phyloP scores from a whole-genome alignment of 2,329 filamentous ascomycete species.

The Botryotinia calthae region DNA sequence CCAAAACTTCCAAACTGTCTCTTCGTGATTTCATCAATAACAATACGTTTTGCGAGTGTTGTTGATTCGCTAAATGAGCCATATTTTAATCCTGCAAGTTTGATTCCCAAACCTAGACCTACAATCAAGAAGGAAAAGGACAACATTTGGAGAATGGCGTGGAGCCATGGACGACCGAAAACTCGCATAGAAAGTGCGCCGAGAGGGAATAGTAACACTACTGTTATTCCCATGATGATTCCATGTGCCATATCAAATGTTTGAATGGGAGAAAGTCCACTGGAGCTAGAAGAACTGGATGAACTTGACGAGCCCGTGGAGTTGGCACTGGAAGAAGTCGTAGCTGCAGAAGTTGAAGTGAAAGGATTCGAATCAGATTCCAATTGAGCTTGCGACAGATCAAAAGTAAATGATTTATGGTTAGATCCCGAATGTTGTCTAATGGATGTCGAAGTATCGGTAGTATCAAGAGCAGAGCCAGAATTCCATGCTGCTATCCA shows the following conservation, averaged over 20 bases:
- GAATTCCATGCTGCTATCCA: conserved; percentile 36
- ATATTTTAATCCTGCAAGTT: conserved; percentile 43
- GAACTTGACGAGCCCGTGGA: conserved; percentile 13
- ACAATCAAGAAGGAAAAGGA: conserved; percentile 57
- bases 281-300: background rate
- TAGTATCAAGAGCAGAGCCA: conserved; percentile 30
- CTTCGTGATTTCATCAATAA: background rate
- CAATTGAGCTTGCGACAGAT: conserved; percentile 32
- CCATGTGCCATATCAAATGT: conserved; percentile 48
- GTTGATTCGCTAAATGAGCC: conserved; percentile 19
- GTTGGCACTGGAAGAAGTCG: conserved; percentile 18
- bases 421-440: conserved; percentile 25
- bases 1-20: conserved; percentile 17
- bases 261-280: background rate
- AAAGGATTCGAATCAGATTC: conserved; percentile 33
- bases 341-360: conserved; percentile 18
- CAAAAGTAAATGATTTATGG: conserved; percentile 28
- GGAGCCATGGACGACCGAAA: conserved; percentile 49
- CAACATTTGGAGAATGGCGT: conserved; percentile 55
- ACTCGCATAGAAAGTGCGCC: conserved; percentile 61
- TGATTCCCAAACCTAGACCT: conserved; percentile 57
- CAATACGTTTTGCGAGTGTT: background rate
- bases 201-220: conserved; percentile 57
- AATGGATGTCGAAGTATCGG: conserved; percentile 25
- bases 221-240: conserved; percentile 59